These are phyloP conservation scores for Babesia bovis DNA, from an alignment of 169 alveolate species.

Conservation along the genomic window DNA sequence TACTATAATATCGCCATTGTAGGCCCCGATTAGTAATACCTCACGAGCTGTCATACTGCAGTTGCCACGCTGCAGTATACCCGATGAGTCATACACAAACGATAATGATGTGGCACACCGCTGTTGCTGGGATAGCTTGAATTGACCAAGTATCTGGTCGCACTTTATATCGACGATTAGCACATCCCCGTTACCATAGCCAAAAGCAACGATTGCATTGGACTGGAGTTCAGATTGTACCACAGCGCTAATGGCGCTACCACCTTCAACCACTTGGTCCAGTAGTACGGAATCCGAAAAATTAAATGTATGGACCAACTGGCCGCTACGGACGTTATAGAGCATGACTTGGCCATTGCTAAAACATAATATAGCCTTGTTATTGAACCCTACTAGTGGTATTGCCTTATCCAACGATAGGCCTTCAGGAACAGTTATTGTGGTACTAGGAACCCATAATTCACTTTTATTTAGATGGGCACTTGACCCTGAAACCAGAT, in stretches of 20 bases:
- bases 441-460: slow-evolving; percentile 32
- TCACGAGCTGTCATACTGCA: slow-evolving; percentile 1
- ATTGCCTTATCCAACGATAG: slow-evolving; percentile 40
- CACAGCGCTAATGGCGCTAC: slow-evolving; percentile 56
- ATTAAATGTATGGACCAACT: slow-evolving; percentile 58
- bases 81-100: slow-evolving; percentile 48
- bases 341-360: slow-evolving; percentile 64
- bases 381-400: slow-evolving; percentile 70
- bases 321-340: slow-evolving; percentile 66
- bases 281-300: slow-evolving; percentile 36
- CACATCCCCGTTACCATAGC: slow-evolving; percentile 63
- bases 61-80: slow-evolving; percentile 21
- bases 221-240: slow-evolving; percentile 60
- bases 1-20: slow-evolving; percentile 47
- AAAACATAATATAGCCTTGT: slow-evolving; percentile 66
- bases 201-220: slow-evolving; percentile 66
- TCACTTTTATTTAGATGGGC: slow-evolving; percentile 27
- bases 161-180: slow-evolving; percentile 39
- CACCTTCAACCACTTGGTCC: slow-evolving; percentile 27
- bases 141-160: slow-evolving; percentile 53
- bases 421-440: slow-evolving; percentile 46
- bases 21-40: slow-evolving; percentile 48
- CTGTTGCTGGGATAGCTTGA: slow-evolving; percentile 38
- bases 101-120: slow-evolving; percentile 32
- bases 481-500: not conserved